These are phyloP conservation scores for Hansfordia pulvinata DNA, from an alignment of 2,329 filamentous ascomycete genomes.

Conservation along the genomic window DNA sequence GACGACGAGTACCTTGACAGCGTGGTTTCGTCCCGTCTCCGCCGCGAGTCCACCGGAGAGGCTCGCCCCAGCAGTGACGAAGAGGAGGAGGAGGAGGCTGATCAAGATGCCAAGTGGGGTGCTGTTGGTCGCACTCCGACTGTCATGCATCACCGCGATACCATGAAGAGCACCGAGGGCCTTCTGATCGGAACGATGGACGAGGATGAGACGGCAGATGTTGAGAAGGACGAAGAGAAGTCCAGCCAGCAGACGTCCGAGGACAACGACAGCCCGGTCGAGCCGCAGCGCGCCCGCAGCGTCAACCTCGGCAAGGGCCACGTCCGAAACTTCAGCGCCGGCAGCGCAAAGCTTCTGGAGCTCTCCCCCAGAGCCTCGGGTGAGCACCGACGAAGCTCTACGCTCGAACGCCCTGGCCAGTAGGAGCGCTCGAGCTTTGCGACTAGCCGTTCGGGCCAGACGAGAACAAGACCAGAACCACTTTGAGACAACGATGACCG, in stretches of 20 bases:
- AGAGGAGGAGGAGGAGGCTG: slow-evolving; percentile 26
- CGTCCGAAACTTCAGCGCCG: slow-evolving; percentile 59
- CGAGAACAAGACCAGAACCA: slow-evolving; percentile 4
- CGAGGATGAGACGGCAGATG: slow-evolving; percentile 15
- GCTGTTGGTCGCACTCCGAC: slow-evolving; percentile 34
- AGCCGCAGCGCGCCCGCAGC: slow-evolving; percentile 53
- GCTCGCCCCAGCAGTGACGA: slow-evolving; percentile 46
- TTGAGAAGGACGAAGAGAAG: slow-evolving; percentile 19
- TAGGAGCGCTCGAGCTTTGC: too few relatives aligned
- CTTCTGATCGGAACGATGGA: slow-evolving; percentile 28
- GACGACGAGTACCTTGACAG: slow-evolving; percentile 66
- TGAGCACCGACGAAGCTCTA: slow-evolving; percentile 27
- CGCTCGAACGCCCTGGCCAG: slow-evolving; percentile 2
- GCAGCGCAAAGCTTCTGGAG: slow-evolving; percentile 63
- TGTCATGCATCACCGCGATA: slow-evolving; percentile 31
- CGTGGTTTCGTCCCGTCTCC: slow-evolving; percentile 20
- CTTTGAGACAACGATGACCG: slow-evolving; percentile 6
- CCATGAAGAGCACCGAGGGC: slow-evolving; percentile 38
- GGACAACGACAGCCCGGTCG: slow-evolving; percentile 15
- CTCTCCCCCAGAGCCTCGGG: slow-evolving; percentile 42
- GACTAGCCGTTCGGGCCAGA: too few relatives aligned
- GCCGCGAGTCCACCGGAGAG: slow-evolving; percentile 32
- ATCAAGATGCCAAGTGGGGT: slow-evolving; percentile 35
- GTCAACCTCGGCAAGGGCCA: slow-evolving; percentile 54
- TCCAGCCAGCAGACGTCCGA: slow-evolving; percentile 12